Base-by-base conservation (phyloP, 345 rosid species). In the Arabis alpina region DNA sequence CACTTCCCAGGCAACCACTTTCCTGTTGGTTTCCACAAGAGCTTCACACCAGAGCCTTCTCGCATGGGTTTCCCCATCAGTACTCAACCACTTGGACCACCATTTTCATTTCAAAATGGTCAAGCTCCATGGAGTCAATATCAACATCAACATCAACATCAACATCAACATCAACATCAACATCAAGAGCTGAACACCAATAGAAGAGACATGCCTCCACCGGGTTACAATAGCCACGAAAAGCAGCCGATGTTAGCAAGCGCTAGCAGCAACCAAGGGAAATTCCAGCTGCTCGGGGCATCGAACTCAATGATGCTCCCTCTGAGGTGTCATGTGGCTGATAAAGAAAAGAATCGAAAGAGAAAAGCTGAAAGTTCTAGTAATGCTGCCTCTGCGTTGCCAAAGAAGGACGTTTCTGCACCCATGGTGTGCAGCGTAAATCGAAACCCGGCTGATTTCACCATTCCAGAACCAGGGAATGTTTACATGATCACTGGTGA, bases 381-480 rank as follows among this genome's bases (percentile, higher is more conserved):
- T n/a, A 25, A 64, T 40, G 66, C 47, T 40, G 68, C 50, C 62
- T 61, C 74, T 40, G 79, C 47, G 50, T 53, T 51, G 64, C 82
- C 83, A 53, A 44, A 15, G 3, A 76, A 68, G 84, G 75, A 64
- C 81, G 74, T 54, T 68, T 58, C 74, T 27, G 79, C 59, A 56
- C 45, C 79, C 49, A 79, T 78, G 45, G 68, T 64, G 62, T 95
- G 99, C 82, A 66, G 51, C 23, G 53, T 88, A 30, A 95, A 90
- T 68, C 79, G 86, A 66, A 95, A 95, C 78, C 99, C 99, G n/a
- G 89, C 97, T 55, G 99, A 95, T 81, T 95, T 92, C 72, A 85
- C 86, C 56, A 6, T 72, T 8, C 83, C 96, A 58, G 96, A 73
- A 75, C 84, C 80, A 65, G 84, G 85, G 24, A 95, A 90, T 79